Evolutionary conservation across 176 grass and related monocot species (phyloP).

Genomic region (barley (Hordeum vulgare)): MorexV3_pseudomolecules_assembly NC_058523.1:57035071-57035570

Average conservation of each 20-base stretch:
- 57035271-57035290: not conserved
- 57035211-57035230: constrained; percentile 80
- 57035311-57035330: not conserved
- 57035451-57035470: not conserved
- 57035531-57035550: not conserved
- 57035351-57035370: constrained; percentile 9
- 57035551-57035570: not conserved
- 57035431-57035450: not conserved
- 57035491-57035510: not conserved
- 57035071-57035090: not conserved
- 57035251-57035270: not conserved
- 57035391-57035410: not conserved
- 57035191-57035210: constrained; percentile 83
- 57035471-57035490: not conserved
- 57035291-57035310: not conserved
- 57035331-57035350: not conserved
- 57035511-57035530: not conserved
- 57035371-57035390: not conserved
- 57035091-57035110: not conserved
- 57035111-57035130: constrained; percentile 42
- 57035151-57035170: constrained; percentile 77
- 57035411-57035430: not conserved
- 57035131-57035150: constrained; percentile 93
- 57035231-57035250: constrained; percentile 79
- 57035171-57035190: constrained; percentile 79